These are phyloP conservation scores for Penicillium corylophilum DNA, from an alignment of 2,329 filamentous ascomycete species.

Conservation along the genomic window DNA sequence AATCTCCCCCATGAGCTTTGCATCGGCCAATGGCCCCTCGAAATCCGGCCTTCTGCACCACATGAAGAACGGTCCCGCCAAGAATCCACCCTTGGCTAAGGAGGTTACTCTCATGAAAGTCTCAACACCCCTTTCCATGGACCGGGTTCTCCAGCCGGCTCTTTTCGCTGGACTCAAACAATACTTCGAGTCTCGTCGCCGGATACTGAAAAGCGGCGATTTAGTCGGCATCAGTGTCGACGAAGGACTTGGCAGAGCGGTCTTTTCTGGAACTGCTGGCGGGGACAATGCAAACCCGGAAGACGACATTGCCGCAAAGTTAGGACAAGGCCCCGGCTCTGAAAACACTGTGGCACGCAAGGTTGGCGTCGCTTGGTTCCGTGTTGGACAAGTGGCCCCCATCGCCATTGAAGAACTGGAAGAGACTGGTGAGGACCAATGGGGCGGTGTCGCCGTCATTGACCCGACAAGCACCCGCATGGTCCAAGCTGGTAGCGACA, in stretches of 20 bases:
- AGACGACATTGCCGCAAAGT: slow-evolving; percentile 62
- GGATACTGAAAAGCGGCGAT: slow-evolving; percentile 83
- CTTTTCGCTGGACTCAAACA: slow-evolving; percentile 83
- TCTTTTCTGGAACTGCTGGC: slow-evolving; percentile 66
- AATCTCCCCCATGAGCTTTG: slow-evolving; percentile 60
- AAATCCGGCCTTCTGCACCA: slow-evolving; percentile 58
- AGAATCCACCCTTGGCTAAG: slow-evolving; percentile 60
- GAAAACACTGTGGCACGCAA: slow-evolving; percentile 45
- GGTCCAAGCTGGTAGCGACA: slow-evolving; percentile 85
- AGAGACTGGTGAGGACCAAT: slow-evolving; percentile 65
- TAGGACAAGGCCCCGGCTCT: slow-evolving; percentile 34
- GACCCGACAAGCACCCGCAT: slow-evolving; percentile 85
- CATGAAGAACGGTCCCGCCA: slow-evolving; percentile 44
- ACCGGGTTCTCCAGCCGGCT: slow-evolving; percentile 79
- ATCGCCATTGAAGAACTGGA: slow-evolving; percentile 52
- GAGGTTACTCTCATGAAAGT: slow-evolving; percentile 89
- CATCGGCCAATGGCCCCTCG: slow-evolving; percentile 44
- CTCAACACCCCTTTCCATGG: slow-evolving; percentile 82
- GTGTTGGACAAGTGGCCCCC: slow-evolving; percentile 69
- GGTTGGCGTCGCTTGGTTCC: slow-evolving; percentile 81
- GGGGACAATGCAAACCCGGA: slow-evolving; percentile 62
- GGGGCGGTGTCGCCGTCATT: slow-evolving; percentile 83
- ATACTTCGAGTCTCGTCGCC: slow-evolving; percentile 79
- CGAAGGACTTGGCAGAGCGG: slow-evolving; percentile 74
- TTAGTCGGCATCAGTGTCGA: slow-evolving; percentile 87